Base-by-base conservation (phyloP, 2,329 filamentous ascomycete genomes). In the Metarhizium humberi region DNA sequence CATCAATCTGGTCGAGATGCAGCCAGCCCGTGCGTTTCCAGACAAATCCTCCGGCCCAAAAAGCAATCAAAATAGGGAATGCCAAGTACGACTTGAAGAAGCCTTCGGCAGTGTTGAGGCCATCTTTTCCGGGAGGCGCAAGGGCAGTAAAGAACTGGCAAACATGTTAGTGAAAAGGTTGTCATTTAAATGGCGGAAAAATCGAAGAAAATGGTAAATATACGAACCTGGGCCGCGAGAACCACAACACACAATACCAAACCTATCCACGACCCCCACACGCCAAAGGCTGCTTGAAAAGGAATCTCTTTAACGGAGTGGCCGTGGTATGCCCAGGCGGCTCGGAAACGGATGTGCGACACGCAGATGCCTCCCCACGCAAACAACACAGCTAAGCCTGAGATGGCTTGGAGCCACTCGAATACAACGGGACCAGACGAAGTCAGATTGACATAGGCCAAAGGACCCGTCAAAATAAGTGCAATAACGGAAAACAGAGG, bases 1-100 rank as follows among this genome's bases (percentile, higher is more conserved):
- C 77, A 61, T 88, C 85, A 56, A 89, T 87, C 60, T 87, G 71
- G 32, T 74, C 69, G 2, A 80, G 67, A 29, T 67, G 75, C 54
- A 85, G 73, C 80, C 81, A 87, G 18, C 78, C 78, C 29, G 74
- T 68, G 46, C 80, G 73, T 76, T 88, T 88, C 85, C 84, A 88
- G 58, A 81, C 14, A 65, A 78, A 87, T 6, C 84, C 81, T 49
- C 66, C 64, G 48, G 73, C 50, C 76, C 79, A 84, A 67, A 84
- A 84, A 57, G 71, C 52, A 5, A 81, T 59, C 45, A 82, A 75
- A 50, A 82, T 74, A 18, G 78, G 78, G 0, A 80, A 60, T 11
- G 78, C 78, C 14, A 82, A 76, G 60, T 77, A 80, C 3, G 71
- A 63, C 65, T 73, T 73, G 73, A 83, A 82, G 71, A 82, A 82